A percentile compares a stretch with the other conserved stretches of the same genome.
Conservation (phyloP, 176 grass and related monocot genomes). For the Musa acuminata region DNA sequence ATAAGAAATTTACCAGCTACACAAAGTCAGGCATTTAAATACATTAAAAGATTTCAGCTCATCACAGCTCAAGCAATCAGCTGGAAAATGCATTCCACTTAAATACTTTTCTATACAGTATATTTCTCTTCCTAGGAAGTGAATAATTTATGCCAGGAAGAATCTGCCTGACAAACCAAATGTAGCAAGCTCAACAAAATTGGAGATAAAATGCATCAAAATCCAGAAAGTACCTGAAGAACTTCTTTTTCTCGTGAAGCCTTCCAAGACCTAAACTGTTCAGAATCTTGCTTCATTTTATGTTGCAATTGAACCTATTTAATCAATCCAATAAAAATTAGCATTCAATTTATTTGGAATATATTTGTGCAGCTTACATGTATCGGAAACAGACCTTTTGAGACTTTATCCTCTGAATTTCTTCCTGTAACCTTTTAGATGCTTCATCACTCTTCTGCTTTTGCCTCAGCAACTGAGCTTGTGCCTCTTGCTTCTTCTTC, state of each 20-base stretch:
- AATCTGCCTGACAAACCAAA: not conserved
- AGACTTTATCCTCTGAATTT: slow-evolving; percentile 89
- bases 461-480: slow-evolving; percentile 65
- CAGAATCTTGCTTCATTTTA: slow-evolving; percentile 95
- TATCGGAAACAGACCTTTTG: slow-evolving; percentile 50
- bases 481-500: slow-evolving; percentile 88
- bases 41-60: too few species aligned
- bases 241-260: slow-evolving; percentile 93
- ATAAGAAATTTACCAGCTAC: too few species aligned
- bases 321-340: not conserved
- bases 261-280: slow-evolving; percentile 93
- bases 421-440: slow-evolving; percentile 62
- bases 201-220: too few species aligned
- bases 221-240: slow-evolving; percentile 48
- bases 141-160: not conserved
- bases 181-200: too few species aligned
- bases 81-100: too few species aligned
- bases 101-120: too few species aligned
- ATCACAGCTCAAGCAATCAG: too few species aligned
- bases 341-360: not conserved
- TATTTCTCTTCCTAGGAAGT: not conserved
- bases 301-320: slow-evolving; percentile 91
- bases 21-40: too few species aligned
- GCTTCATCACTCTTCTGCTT: slow-evolving; percentile 88
- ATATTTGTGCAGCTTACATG: not conserved